Base-by-base conservation (phyloP, 768 basidiomycete genomes). In the Kwoniella sp. region DNA sequence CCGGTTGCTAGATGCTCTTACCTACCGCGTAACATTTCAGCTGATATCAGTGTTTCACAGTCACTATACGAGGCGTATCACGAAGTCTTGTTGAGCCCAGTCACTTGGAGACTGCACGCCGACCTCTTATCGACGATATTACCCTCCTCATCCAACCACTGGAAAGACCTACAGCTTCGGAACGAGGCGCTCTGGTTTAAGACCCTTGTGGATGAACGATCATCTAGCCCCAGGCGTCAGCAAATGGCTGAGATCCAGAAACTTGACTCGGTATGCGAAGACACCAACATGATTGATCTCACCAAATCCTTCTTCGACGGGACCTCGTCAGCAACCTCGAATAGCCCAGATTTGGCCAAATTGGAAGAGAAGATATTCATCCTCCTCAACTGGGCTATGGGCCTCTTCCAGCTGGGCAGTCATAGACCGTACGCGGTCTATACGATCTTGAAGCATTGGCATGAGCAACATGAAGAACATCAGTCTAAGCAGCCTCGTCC, bases 231-330 rank as follows among this genome's bases (percentile, higher is more conserved):
- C 2, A 62, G 76, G 20, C 50, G 74, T n/a, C 74, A 73, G 48
- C 74, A 75, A 47, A 75, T 78, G 67, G 74, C 72, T 28, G 76
- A 77, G 57, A 69, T 75, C 13, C 69, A 77, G 71, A 75, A 74
- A 71, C 69, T 78, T 50, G 74, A 78, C 56, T 72, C 71, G 12
- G 69, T 78, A n/a, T 68, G 60, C 23, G 72, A 66, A 59, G 73
- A 73, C 25, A 75, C 72, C 34, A 66, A 72, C 54, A 78, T 78
- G 74, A 12, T 58, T 26, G 66, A 72, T 3, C 69, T 78, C 28
- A 67, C 66, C n/a, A 61, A 63, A 48, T 70, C 72, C 4, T 78
- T 67, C 66, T 78, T 78, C 53, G 72, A 75, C 58, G 73, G 73
- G 4, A 2, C 53, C 7, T 63, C 76, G 1, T 67, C 76, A 4